Evolutionary conservation across 352 stramenopile species (phyloP).

Genomic region (Globisporangium emineosum): DNA sequence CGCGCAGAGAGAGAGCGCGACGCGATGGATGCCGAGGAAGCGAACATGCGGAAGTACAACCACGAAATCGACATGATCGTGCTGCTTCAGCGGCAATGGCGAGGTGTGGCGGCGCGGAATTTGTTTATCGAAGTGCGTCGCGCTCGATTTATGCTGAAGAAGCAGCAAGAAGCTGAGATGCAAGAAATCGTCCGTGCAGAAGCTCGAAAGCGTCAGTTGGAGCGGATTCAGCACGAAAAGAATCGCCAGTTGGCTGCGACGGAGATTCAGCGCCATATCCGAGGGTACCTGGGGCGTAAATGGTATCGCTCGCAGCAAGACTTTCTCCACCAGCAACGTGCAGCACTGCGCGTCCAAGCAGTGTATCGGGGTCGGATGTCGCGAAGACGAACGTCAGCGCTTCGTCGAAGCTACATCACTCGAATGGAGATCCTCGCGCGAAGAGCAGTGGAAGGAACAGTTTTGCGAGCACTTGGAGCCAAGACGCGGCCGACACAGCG

Average conservation of each 20-base stretch:
- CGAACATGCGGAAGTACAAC: conserved; percentile 37
- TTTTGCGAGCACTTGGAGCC: conserved; percentile 55
- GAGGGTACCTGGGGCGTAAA: conserved; percentile 49
- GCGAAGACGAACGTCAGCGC: conserved; percentile 52
- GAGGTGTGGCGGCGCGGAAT: conserved; percentile 58
- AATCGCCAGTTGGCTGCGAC: conserved; percentile 45
- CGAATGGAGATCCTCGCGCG: conserved; percentile 72
- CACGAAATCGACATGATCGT: conserved; percentile 55
- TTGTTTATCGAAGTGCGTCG: conserved; percentile 62
- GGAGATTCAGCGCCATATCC: conserved; percentile 69
- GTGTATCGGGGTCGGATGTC: conserved; percentile 73
- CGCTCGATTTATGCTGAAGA: conserved; percentile 48
- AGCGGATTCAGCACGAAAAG: conserved; percentile 47
- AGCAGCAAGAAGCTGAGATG: conserved; percentile 64
- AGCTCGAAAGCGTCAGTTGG: conserved; percentile 41
- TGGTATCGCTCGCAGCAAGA: conserved; percentile 60
- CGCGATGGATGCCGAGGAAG: conserved; percentile 47
- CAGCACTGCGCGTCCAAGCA: conserved; percentile 53
- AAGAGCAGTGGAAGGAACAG: conserved; percentile 55
- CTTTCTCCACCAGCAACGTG: conserved; percentile 44
- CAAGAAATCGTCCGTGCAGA: conserved; percentile 63
- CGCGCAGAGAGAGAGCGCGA: conserved; percentile 64
- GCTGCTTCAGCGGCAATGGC: conserved; percentile 66
- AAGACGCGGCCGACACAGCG: conserved; percentile 56
- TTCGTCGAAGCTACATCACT: conserved; percentile 68